Evolutionary conservation across 2,329 filamentous ascomycete genomes (phyloP).

Genomic region (Endothia cerciana): DNA sequence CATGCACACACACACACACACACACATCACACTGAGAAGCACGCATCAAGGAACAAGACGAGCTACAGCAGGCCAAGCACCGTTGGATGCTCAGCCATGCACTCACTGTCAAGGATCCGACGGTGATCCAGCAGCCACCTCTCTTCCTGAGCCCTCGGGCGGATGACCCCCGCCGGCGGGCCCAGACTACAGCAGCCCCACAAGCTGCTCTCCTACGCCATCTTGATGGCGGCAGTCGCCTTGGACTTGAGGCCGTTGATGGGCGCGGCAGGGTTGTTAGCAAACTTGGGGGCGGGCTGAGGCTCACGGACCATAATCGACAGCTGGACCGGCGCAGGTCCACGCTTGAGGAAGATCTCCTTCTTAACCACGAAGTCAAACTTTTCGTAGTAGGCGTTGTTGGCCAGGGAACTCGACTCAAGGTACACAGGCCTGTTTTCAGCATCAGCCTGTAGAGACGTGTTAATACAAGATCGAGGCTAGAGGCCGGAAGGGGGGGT

Average conservation of each 20-base stretch:
- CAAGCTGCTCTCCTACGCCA: constrained; percentile 26
- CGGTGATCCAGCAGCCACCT: constrained; percentile 20
- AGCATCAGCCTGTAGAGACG: constrained; percentile 60
- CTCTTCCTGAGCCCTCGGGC: not conserved
- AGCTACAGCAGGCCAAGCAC: constrained; percentile 20
- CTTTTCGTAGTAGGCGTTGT: constrained; percentile 73
- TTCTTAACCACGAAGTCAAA: constrained; percentile 72
- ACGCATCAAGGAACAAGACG: constrained; percentile 24
- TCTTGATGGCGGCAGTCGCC: constrained; percentile 37
- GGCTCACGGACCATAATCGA: constrained; percentile 86
- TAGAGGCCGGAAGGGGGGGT: constrained; percentile 2
- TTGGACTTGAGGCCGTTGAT: constrained; percentile 42
- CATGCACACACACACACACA: constrained; percentile 7
- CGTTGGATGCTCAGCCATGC: constrained; percentile 12
- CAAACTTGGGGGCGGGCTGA: constrained; percentile 37
- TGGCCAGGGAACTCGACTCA: constrained; percentile 72
- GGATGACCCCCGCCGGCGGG: not conserved
- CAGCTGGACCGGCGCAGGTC: constrained; percentile 62
- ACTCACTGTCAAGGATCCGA: constrained; percentile 22
- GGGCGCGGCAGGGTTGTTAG: constrained; percentile 37
- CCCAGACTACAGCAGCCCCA: not conserved
- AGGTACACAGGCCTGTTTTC: constrained; percentile 74
- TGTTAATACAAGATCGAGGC: constrained; percentile 9
- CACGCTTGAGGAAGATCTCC: constrained; percentile 65
- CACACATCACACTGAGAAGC: constrained; percentile 21